phyloP scores from a whole-genome alignment of 2,329 filamentous ascomycete genomes.

The Aspergillus piperis region DNA sequence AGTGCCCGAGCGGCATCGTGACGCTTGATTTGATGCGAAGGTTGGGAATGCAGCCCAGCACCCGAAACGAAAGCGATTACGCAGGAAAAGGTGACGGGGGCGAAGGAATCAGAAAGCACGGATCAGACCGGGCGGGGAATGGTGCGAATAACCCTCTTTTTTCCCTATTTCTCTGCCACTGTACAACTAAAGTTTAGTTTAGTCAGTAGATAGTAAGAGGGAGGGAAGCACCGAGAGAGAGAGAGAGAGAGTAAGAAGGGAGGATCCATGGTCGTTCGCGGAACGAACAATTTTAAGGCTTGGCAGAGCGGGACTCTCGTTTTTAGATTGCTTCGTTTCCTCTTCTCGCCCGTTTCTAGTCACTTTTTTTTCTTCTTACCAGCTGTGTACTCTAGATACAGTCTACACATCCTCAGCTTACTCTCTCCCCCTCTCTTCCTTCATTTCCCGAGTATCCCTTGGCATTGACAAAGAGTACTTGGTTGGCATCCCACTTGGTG shows the following conservation, averaged over 20 bases:
- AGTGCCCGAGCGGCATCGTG: slow-evolving; percentile 15
- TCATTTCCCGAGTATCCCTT: too few relatives aligned
- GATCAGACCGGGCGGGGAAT: slow-evolving; percentile 6
- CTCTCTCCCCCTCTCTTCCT: too few relatives aligned
- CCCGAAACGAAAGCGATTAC: neutral
- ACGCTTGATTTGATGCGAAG: slow-evolving; percentile 8
- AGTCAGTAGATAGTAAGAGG: too few relatives aligned
- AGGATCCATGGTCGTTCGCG: slow-evolving; percentile 15
- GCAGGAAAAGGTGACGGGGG: neutral
- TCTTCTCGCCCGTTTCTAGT: neutral
- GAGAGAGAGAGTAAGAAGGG: too few relatives aligned
- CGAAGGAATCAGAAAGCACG: slow-evolving; percentile 4
- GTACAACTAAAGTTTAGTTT: too few relatives aligned
- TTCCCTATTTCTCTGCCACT: too few relatives aligned
- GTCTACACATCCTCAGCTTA: too few relatives aligned
- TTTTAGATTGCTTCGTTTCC: neutral
- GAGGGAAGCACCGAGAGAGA: too few relatives aligned
- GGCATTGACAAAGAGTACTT: too few relatives aligned
- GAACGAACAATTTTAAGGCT: slow-evolving; percentile 16
- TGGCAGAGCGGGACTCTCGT: slow-evolving; percentile 18
- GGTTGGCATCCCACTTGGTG: too few relatives aligned
- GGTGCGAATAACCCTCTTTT: slow-evolving; percentile 1
- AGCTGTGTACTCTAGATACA: too few relatives aligned
- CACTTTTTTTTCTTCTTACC: too few relatives aligned
- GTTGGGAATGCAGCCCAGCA: neutral